Evolutionary conservation across 208 protist genomes (phyloP), one percentile per base, ranked within the genome.

Genomic region (Acanthamoeba sp.): DNA sequence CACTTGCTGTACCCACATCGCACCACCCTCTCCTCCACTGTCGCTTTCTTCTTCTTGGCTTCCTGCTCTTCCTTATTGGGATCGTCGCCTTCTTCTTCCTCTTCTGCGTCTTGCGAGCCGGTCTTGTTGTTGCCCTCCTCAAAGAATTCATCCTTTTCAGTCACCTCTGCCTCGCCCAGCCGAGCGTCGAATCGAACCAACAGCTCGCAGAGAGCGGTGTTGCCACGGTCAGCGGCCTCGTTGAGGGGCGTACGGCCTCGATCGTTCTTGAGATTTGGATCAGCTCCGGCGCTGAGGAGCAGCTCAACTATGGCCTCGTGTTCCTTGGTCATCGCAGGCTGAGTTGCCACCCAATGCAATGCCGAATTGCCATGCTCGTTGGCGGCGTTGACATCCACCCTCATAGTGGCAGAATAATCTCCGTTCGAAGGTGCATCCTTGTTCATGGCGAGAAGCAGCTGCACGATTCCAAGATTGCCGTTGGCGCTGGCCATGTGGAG

Each of bases 401-500:
- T 42, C 22, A 59, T 20, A 12, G 18, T 59, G 64, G 64, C 7
- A 24, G 10, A 1, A 5, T 73, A 24, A 16, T 73, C 20, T 73
- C 29, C 32, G 32, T 48, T 48, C 48, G 71, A 38, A 9, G 36
- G 6, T 20, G 18, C 71, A 29, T 80, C 71, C 36, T 69, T 69
- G 59, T 20, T 10, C 29, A 36, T 36, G 73, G 5, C 14, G 42
- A 88, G 80, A 0, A 88, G 80, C 27, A 34, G 6, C 32, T 42
- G 80, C 38, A 88, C 80, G 36, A 88, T 88, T 1, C 36, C 80
- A 24, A 64, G 80, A 88, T 88, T 27, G n/a, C 80, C 80, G 80
- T 88, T 88, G 80, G 80, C 80, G 48, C 45, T 62, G 42, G 80
- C 80, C 80, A 88, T 88, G 48, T 64, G 42, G n/a, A 88, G 80